Percentiles rank a stretch among this genome's conserved stretches.
Conservation (phyloP, 106 monocot species). For the Xerophyta viscosa region DNA sequence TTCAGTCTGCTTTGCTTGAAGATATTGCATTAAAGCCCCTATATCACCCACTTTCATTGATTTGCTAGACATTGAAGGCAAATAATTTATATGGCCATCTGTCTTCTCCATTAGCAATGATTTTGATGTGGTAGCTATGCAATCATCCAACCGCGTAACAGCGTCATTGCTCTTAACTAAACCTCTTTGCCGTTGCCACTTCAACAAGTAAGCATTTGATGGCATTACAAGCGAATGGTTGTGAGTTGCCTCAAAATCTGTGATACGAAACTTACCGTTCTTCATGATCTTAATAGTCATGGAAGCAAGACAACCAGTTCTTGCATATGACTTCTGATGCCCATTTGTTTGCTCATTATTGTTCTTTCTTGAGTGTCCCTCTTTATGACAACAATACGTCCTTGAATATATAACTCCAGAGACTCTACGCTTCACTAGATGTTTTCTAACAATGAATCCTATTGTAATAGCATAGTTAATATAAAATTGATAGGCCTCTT, state of each 20-base stretch:
- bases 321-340: conserved; percentile 25
- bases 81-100: conserved; percentile 8
- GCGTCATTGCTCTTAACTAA: conserved; percentile 2
- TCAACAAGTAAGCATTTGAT: conserved; percentile 29
- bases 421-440: conserved; percentile 26
- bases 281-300: conserved; percentile 41
- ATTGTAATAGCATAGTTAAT: conserved; percentile 29
- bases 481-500: conserved; percentile 38
- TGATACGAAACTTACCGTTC: conserved; percentile 33
- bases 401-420: conserved; percentile 43
- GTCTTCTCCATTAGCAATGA: not conserved
- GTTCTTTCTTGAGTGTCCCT: conserved; percentile 30
- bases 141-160: conserved; percentile 5
- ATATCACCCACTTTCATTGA: conserved; percentile 21
- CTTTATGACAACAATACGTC: conserved; percentile 40
- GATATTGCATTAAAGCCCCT: conserved; percentile 31
- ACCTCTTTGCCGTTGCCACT: conserved; percentile 30
- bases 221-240: conserved; percentile 45
- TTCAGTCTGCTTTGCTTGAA: conserved; percentile 16
- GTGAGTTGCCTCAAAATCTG: conserved; percentile 31
- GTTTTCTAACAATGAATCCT: conserved; percentile 41
- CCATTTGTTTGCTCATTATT: conserved; percentile 7
- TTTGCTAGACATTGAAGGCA: conserved; percentile 11
- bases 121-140: not conserved
- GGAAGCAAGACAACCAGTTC: conserved; percentile 35